Evolutionary conservation across 805 yeast species (phyloP).

Genomic region (Kodamaea leandrae): DNA sequence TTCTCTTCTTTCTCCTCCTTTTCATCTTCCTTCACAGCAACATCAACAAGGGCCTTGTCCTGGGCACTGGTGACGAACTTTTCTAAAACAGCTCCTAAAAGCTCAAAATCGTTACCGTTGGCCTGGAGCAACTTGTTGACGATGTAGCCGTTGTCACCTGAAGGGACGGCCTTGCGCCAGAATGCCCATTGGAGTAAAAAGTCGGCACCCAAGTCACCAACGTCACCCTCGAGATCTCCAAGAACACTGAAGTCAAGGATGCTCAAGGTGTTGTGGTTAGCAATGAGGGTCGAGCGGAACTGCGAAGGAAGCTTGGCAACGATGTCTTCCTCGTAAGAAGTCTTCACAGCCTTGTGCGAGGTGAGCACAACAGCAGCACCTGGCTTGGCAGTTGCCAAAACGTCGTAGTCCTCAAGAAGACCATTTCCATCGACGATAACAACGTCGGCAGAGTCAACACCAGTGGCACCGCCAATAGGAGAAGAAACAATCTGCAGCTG

Average conservation of each 20-base stretch:
- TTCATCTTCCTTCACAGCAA: conserved; percentile 34
- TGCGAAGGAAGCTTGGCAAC: conserved; percentile 52
- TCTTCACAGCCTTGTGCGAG: conserved; percentile 31
- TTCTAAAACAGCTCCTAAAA: conserved; percentile 68
- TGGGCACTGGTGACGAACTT: conserved; percentile 60
- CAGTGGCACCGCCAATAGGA: conserved; percentile 10
- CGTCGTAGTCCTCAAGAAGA: conserved; percentile 57
- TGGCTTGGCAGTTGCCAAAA: conserved; percentile 55
- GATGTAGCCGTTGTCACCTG: conserved; percentile 55
- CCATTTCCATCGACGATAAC: conserved; percentile 60
- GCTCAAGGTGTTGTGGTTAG: conserved; percentile 51
- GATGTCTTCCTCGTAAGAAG: conserved; percentile 45
- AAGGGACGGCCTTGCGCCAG: conserved; percentile 68
- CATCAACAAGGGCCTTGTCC: conserved; percentile 42
- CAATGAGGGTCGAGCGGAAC: conserved; percentile 52
- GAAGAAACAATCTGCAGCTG: conserved; percentile 58
- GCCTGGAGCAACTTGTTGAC: conserved; percentile 78
- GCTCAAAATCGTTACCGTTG: conserved; percentile 78
- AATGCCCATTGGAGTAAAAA: conserved; percentile 78
- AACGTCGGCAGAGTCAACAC: conserved; percentile 60
- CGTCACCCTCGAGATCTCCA: conserved; percentile 56
- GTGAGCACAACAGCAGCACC: conserved; percentile 53
- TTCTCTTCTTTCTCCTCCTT: conserved; percentile 33
- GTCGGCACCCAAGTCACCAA: conserved; percentile 24
- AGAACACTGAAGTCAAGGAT: conserved; percentile 61